Evolutionary conservation across 2,329 filamentous ascomycete genomes (phyloP).

Genomic region (Didymosphaeria variabile): DNA sequence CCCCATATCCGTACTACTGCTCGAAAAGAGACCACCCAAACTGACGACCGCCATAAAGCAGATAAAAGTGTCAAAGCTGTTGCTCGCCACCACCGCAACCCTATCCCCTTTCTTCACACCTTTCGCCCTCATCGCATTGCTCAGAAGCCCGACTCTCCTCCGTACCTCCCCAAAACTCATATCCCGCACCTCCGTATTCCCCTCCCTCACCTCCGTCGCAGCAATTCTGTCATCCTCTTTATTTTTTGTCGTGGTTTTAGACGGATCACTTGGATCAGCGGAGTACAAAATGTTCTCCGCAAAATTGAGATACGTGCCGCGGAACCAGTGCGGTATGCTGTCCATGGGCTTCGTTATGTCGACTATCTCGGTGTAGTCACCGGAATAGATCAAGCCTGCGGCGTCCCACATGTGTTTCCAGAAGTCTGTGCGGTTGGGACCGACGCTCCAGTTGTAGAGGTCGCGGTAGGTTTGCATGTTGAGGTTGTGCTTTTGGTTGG

Average conservation of each 20-base stretch:
- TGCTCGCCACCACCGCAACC: constrained; percentile 77
- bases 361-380: constrained; percentile 59
- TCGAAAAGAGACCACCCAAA: constrained; percentile 79
- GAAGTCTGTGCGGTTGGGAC: constrained; percentile 60
- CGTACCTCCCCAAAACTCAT: constrained; percentile 75
- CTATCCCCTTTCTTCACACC: constrained; percentile 78
- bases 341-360: constrained; percentile 77
- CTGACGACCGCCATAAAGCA: constrained; percentile 75
- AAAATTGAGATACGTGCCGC: constrained; percentile 77
- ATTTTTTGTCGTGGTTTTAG: constrained; percentile 60
- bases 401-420: constrained; percentile 46
- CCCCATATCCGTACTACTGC: constrained; percentile 84
- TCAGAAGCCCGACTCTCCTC: constrained; percentile 64
- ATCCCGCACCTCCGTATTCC: constrained; percentile 60
- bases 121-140: constrained; percentile 71
- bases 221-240: constrained; percentile 79
- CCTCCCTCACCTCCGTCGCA: constrained; percentile 76
- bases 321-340: constrained; percentile 78
- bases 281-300: constrained; percentile 82
- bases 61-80: constrained; percentile 76
- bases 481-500: constrained; percentile 67
- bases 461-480: constrained; percentile 73
- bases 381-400: constrained; percentile 42
- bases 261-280: constrained; percentile 52
- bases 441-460: constrained; percentile 74